Evolutionary conservation across 495 filamentous ascomycete species (phyloP).

Genomic region (Lichina pygmaea): DNA sequence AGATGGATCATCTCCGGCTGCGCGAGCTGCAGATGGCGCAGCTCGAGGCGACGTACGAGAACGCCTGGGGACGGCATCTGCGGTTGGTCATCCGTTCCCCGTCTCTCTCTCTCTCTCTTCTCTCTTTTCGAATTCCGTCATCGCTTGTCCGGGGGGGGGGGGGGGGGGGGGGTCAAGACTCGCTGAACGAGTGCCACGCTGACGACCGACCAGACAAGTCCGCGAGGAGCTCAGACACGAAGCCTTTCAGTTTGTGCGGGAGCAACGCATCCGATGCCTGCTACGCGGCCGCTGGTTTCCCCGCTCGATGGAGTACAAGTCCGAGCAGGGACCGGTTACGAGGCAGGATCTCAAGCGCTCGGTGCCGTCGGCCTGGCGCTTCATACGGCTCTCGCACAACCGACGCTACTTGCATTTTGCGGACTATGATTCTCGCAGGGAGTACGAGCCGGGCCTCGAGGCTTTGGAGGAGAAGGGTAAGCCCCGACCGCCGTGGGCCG

Average conservation of each 20-base stretch:
- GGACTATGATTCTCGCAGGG: conserved; percentile 44
- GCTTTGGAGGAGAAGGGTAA: conserved; percentile 46
- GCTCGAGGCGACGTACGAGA: conserved; percentile 72
- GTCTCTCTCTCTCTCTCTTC: neutral
- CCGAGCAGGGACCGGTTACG: conserved; percentile 12
- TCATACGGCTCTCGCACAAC: conserved; percentile 74
- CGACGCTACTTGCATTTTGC: conserved; percentile 73
- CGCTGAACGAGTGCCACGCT: conserved; percentile 2
- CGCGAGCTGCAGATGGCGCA: conserved; percentile 89
- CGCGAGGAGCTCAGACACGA: conserved; percentile 84
- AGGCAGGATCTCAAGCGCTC: conserved; percentile 14
- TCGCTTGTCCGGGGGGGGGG: neutral
- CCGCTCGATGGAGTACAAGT: conserved; percentile 17
- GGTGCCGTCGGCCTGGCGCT: conserved; percentile 35
- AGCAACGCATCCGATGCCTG: conserved; percentile 83
- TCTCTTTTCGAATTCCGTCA: neutral
- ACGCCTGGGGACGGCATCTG: conserved; percentile 78
- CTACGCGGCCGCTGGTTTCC: conserved; percentile 81
- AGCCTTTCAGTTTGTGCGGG: conserved; percentile 82
- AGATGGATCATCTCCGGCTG: conserved; percentile 51
- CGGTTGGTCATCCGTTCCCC: conserved; percentile 4
- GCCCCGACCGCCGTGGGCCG: conserved; percentile 3
- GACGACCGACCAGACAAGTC: conserved; percentile 32
- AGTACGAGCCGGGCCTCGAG: conserved; percentile 44
- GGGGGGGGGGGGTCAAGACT: neutral